These are phyloP conservation scores for Rhodotorula sp. DNA, from an alignment of 1,284 basidiomycete species.

Conservation along the genomic window DNA sequence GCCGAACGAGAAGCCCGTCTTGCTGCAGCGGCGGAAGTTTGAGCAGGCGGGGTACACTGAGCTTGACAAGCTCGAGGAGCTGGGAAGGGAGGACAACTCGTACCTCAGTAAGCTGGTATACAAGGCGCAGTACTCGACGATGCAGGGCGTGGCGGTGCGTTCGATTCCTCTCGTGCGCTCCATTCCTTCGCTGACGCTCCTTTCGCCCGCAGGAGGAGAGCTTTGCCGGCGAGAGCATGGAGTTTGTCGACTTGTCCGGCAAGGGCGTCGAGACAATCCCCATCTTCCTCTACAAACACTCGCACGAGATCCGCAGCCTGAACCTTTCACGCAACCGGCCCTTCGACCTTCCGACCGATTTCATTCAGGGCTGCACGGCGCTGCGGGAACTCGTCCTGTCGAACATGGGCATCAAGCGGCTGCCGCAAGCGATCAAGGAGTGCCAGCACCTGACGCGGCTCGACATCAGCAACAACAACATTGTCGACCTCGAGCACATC, in stretches of 20 bases:
- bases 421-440: constrained; percentile 79
- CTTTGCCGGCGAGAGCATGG: constrained; percentile 69
- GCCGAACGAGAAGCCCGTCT: constrained; percentile 77
- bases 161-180: background rate
- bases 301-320: constrained; percentile 79
- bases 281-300: constrained; percentile 80
- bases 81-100: constrained; percentile 77
- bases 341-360: constrained; percentile 93
- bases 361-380: constrained; percentile 82
- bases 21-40: constrained; percentile 78
- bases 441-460: constrained; percentile 74
- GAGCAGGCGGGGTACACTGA: constrained; percentile 87
- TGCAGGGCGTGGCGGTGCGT: constrained; percentile 16
- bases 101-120: constrained; percentile 84
- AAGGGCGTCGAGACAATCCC: constrained; percentile 86
- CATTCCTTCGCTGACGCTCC: constrained; percentile 48
- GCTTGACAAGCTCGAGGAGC: constrained; percentile 73
- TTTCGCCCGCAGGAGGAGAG: constrained; percentile 63
- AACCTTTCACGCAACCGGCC: constrained; percentile 93
- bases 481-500: constrained; percentile 83
- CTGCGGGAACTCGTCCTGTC: constrained; percentile 83
- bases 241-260: constrained; percentile 79
- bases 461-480: constrained; percentile 90
- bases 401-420: constrained; percentile 92
- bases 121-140: constrained; percentile 48